These are phyloP conservation scores for Hypoxylon lienhwacheense DNA, from an alignment of 495 filamentous ascomycete genomes.

Conservation along the genomic window DNA sequence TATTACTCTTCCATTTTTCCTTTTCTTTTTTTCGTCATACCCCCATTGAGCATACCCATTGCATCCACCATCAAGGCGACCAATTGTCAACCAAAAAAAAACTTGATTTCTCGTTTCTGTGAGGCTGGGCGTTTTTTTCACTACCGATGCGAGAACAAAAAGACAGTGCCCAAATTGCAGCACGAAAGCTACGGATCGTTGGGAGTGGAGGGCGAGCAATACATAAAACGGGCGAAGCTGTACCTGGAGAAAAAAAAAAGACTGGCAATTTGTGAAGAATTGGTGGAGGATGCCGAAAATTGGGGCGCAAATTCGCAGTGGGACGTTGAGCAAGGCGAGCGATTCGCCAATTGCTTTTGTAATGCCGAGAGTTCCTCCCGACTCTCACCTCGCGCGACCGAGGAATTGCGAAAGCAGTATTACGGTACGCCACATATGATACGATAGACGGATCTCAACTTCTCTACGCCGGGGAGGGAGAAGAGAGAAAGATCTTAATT, in stretches of 20 bases:
- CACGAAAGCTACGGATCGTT: slow-evolving; percentile 14
- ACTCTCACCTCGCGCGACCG: slow-evolving; percentile 17
- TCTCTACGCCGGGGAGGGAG: slow-evolving; percentile 12
- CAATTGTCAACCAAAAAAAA: slow-evolving; percentile 41
- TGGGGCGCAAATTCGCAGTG: slow-evolving; percentile 12
- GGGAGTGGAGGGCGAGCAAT: slow-evolving; percentile 13
- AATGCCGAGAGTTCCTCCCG: slow-evolving; percentile 5
- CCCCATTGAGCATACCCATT: slow-evolving; percentile 39
- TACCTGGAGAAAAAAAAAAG: slow-evolving; percentile 27
- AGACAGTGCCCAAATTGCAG: slow-evolving; percentile 27
- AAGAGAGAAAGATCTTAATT: slow-evolving; percentile 35
- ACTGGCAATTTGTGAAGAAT: slow-evolving; percentile 35
- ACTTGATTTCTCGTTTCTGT: slow-evolving; percentile 35
- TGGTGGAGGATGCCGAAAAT: slow-evolving; percentile 19
- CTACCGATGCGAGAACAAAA: slow-evolving; percentile 30
- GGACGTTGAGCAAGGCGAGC: slow-evolving; percentile 9
- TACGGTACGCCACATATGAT: slow-evolving; percentile 26
- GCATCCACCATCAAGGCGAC: slow-evolving; percentile 33
- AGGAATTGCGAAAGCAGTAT: slow-evolving; percentile 24
- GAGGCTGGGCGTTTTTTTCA: slow-evolving; percentile 35
- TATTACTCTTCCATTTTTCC: slow-evolving; percentile 5
- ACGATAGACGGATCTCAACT: slow-evolving; percentile 31
- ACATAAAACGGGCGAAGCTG: slow-evolving; percentile 28
- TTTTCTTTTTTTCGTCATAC: slow-evolving; percentile 40
- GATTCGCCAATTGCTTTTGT: slow-evolving; percentile 23